These are phyloP conservation scores for Kwoniella mangroviensis DNA, from an alignment of 768 basidiomycete genomes.

Conservation along the genomic window DNA sequence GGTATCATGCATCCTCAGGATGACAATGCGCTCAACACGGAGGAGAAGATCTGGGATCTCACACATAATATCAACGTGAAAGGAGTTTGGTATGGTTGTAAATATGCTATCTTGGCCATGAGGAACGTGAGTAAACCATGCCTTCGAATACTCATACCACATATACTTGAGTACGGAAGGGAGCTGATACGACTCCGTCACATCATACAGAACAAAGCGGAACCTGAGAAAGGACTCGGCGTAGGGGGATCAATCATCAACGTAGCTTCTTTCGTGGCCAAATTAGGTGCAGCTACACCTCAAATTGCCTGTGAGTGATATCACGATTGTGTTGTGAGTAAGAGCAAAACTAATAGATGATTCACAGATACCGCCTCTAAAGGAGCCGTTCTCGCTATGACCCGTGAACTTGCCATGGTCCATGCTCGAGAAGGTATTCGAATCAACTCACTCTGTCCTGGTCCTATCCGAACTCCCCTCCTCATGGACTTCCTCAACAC, in stretches of 20 bases:
- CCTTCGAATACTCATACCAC: no score
- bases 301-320: conserved; percentile 88
- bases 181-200: conserved; percentile 15
- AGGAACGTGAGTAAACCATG: conserved; percentile 61
- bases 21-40: conserved; percentile 93
- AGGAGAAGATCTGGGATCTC: conserved; percentile 86
- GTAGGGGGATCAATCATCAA: conserved; percentile 85
- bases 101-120: conserved; percentile 97
- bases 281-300: conserved; percentile 94
- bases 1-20: conserved; percentile 99
- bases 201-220: conserved; percentile 69
- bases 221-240: conserved; percentile 77
- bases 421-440: conserved; percentile 95
- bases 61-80: conserved; percentile 86
- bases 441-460: conserved; percentile 92
- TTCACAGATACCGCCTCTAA: conserved; percentile 90
- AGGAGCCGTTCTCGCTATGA: conserved; percentile 98
- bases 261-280: conserved; percentile 94
- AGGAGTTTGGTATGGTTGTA: conserved; percentile 99
- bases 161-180: no score
- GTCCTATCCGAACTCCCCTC: conserved; percentile 92
- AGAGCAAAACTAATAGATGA: not conserved
- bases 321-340: conserved; percentile 3
- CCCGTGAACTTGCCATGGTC: conserved; percentile 94
- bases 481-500: conserved; percentile 99